phyloP scores from a whole-genome alignment of 441 rosid genomes.

The Lepidium campestre region DNA sequence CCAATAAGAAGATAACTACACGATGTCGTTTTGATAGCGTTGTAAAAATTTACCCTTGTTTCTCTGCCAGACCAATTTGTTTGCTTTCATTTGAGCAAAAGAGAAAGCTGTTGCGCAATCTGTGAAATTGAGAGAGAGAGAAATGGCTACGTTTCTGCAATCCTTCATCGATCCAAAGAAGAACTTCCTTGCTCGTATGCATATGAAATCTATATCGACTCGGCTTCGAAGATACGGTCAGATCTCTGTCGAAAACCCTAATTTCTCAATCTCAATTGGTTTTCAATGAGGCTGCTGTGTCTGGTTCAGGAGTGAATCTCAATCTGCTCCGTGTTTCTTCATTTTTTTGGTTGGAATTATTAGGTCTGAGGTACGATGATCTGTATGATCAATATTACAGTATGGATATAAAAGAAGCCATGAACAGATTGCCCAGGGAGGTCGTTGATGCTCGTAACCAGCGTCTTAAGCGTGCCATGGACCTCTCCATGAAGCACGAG shows the following conservation, averaged over 20 bases:
- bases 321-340: neutral
- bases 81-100: neutral
- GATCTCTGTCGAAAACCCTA: conserved; percentile 20
- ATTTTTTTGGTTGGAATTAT: neutral
- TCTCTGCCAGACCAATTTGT: neutral
- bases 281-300: neutral
- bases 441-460: conserved; percentile 83
- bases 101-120: neutral
- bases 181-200: conserved; percentile 70
- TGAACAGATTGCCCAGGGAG: conserved; percentile 80
- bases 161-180: conserved; percentile 64
- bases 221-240: conserved; percentile 78
- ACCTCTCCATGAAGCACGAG: conserved; percentile 93
- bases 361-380: conserved; percentile 90
- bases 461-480: conserved; percentile 94
- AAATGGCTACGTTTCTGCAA: conserved; percentile 52
- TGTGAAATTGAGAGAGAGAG: neutral
- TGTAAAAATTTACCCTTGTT: neutral
- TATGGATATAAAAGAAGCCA: conserved; percentile 80
- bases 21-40: neutral
- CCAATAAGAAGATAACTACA: neutral
- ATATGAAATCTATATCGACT: conserved; percentile 57
- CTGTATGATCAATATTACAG: conserved; percentile 70
- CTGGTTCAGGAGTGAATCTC: neutral
- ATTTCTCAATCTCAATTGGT: neutral